Percentiles rank a stretch among this genome's conserved stretches.
These are phyloP conservation scores for Aphanomyces stellatus DNA, from an alignment of 352 stramenopile genomes.

Conservation along the genomic window DNA sequence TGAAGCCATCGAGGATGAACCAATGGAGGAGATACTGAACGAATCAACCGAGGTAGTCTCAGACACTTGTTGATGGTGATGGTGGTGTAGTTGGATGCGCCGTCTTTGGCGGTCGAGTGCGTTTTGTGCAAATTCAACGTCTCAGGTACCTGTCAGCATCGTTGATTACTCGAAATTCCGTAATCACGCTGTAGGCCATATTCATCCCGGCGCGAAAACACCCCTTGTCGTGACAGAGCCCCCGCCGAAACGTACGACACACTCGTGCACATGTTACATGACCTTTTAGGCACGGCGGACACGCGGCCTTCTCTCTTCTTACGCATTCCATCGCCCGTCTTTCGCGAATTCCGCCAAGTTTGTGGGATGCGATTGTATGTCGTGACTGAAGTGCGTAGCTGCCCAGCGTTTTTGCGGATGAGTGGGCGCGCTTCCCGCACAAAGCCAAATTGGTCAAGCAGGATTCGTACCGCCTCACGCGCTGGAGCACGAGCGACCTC, in stretches of 20 bases:
- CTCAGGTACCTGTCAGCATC: slow-evolving; percentile 27
- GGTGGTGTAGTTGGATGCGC: slow-evolving; percentile 15
- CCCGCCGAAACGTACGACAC: background rate
- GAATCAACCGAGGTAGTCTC: slow-evolving; percentile 15
- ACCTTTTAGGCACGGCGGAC: too few species aligned
- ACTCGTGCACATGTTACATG: too few species aligned
- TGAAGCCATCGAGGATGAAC: slow-evolving; percentile 16
- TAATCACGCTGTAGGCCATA: slow-evolving; percentile 7
- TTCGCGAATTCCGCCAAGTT: slow-evolving; percentile 48
- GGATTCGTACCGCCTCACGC: slow-evolving; percentile 28
- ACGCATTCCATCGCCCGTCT: slow-evolving; percentile 35
- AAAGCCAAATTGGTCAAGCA: slow-evolving; percentile 34
- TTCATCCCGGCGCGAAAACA: slow-evolving; percentile 5
- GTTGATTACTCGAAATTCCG: background rate
- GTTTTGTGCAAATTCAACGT: slow-evolving; percentile 79
- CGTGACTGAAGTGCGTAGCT: slow-evolving; percentile 26
- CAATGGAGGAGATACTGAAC: slow-evolving; percentile 15
- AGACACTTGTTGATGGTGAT: background rate
- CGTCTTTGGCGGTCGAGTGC: slow-evolving; percentile 27
- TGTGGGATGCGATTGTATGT: background rate
- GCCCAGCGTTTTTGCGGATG: slow-evolving; percentile 30
- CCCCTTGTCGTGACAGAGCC: background rate
- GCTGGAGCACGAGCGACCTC: slow-evolving; percentile 57
- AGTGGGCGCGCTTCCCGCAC: slow-evolving; percentile 51
- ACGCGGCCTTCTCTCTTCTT: too few species aligned